A percentile compares a stretch with the other conserved stretches of the same genome.
Evolutionary conservation across 2,329 filamentous ascomycete genomes (phyloP).

Genomic region (Cyclaneusma minus): DNA sequence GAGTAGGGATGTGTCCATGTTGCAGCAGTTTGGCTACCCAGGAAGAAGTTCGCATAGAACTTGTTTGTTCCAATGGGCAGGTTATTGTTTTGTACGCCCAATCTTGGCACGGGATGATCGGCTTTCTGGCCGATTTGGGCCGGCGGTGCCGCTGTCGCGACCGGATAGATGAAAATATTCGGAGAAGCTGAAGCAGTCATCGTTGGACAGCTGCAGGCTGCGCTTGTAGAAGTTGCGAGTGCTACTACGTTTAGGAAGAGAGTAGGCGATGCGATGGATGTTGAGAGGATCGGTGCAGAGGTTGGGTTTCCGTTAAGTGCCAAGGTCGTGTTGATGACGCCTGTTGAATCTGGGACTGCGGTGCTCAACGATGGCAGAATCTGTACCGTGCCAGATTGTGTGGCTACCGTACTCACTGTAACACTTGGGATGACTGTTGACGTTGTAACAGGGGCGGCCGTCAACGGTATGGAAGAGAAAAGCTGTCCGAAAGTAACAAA

Average conservation of each 20-base stretch:
- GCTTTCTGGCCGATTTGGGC: slow-evolving; percentile 27
- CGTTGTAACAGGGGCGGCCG: slow-evolving; percentile 6
- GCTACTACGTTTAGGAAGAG: too few relatives aligned
- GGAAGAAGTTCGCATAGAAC: slow-evolving; percentile 68
- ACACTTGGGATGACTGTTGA: slow-evolving; percentile 11
- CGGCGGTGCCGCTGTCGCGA: slow-evolving; percentile 35
- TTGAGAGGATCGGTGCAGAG: slow-evolving; percentile 13
- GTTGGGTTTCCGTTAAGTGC: slow-evolving; percentile 12
- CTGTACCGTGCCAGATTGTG: slow-evolving; percentile 19
- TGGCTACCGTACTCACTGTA: slow-evolving; percentile 17
- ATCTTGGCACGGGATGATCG: slow-evolving; percentile 43
- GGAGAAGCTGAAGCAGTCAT: too few relatives aligned
- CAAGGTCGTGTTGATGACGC: slow-evolving; percentile 18
- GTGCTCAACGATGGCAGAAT: slow-evolving; percentile 17
- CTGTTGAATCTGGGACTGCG: slow-evolving; percentile 17
- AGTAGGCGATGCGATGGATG: slow-evolving; percentile 7
- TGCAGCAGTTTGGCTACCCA: slow-evolving; percentile 53
- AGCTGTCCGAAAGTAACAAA: too few relatives aligned
- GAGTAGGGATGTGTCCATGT: slow-evolving; percentile 66
- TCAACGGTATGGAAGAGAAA: too few relatives aligned
- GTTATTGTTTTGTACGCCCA: slow-evolving; percentile 25
- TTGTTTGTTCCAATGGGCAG: slow-evolving; percentile 58
- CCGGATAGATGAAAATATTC: slow-evolving; percentile 40
- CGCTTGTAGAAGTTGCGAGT: too few relatives aligned
- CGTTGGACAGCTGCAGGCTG: too few relatives aligned